Evolutionary conservation across 1,284 basidiomycete genomes (phyloP).

Genomic region (Rhodotorula sp.): DNA sequence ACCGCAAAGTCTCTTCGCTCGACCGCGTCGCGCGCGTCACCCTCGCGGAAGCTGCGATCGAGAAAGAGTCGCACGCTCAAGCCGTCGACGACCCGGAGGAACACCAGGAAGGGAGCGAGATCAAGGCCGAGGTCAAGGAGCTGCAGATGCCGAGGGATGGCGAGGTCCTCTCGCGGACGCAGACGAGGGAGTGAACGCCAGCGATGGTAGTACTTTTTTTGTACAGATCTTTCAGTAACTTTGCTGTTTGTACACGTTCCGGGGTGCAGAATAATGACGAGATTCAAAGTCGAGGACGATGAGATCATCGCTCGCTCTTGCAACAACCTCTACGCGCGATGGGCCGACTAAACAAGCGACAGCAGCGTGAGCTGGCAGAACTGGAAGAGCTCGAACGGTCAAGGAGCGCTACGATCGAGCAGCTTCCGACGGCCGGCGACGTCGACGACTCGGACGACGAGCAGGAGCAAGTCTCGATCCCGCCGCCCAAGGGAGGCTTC

Average conservation of each 20-base stretch:
- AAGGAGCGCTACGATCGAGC: not conserved
- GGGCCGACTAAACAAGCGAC: slow-evolving; percentile 67
- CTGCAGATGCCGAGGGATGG: not conserved
- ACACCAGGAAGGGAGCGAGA: slow-evolving; percentile 5
- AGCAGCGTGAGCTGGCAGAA: slow-evolving; percentile 78
- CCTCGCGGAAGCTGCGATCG: slow-evolving; percentile 79
- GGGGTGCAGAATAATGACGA: no score
- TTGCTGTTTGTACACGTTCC: no score
- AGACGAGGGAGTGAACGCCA: not conserved
- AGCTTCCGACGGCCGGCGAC: slow-evolving; percentile 13
- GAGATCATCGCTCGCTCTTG: not conserved
- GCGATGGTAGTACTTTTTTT: no score
- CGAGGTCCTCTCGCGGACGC: not conserved
- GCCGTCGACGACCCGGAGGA: slow-evolving; percentile 28
- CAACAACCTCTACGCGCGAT: slow-evolving; percentile 39
- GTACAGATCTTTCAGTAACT: no score
- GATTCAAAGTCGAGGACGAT: no score
- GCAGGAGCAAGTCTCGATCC: not conserved
- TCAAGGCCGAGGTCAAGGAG: slow-evolving; percentile 13
- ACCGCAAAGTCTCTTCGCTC: slow-evolving; percentile 48
- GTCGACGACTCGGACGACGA: slow-evolving; percentile 2
- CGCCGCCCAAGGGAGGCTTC: slow-evolving; percentile 14
- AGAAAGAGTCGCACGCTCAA: slow-evolving; percentile 55
- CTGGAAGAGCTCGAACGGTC: slow-evolving; percentile 43
- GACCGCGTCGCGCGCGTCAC: slow-evolving; percentile 64